Conservation (phyloP, 1,139 yeast genomes). For the Meyerozyma carpophila region DNA sequence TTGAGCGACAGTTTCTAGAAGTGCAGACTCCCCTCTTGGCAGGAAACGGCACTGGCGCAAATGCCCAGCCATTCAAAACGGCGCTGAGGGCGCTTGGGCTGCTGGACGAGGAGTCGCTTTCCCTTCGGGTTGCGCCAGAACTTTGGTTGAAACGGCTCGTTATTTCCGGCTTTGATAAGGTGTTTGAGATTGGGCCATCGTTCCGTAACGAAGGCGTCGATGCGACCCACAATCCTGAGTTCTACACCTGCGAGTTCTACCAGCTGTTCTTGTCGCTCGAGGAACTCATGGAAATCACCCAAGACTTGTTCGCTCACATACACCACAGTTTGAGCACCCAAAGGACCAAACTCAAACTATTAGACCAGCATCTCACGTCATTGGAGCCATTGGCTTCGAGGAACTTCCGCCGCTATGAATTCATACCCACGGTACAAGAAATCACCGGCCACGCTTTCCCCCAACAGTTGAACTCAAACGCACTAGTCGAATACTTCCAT, state of each 20-base stretch:
- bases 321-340: neutral
- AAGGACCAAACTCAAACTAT: slow-evolving; percentile 6
- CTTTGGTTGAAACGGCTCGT: slow-evolving; percentile 82
- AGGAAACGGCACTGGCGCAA: slow-evolving; percentile 76
- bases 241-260: slow-evolving; percentile 90
- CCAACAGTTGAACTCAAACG: slow-evolving; percentile 26
- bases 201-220: slow-evolving; percentile 94
- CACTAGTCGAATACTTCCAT: slow-evolving; percentile 33
- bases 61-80: slow-evolving; percentile 78
- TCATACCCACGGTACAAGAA: slow-evolving; percentile 50
- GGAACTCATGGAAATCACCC: slow-evolving; percentile 63
- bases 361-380: slow-evolving; percentile 11
- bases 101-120: slow-evolving; percentile 29
- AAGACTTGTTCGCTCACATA: slow-evolving; percentile 45
- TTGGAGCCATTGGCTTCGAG: slow-evolving; percentile 13
- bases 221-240: slow-evolving; percentile 92
- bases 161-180: slow-evolving; percentile 77
- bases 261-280: slow-evolving; percentile 69
- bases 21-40: slow-evolving; percentile 85
- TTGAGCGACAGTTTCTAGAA: slow-evolving; percentile 58
- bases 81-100: slow-evolving; percentile 41
- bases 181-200: slow-evolving; percentile 80
- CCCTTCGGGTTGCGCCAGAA: slow-evolving; percentile 89
- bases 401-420: slow-evolving; percentile 43
- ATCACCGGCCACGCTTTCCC: slow-evolving; percentile 43